Conservation (phyloP, 2,329 filamentous ascomycete genomes). For the Meredithiella fracta region DNA sequence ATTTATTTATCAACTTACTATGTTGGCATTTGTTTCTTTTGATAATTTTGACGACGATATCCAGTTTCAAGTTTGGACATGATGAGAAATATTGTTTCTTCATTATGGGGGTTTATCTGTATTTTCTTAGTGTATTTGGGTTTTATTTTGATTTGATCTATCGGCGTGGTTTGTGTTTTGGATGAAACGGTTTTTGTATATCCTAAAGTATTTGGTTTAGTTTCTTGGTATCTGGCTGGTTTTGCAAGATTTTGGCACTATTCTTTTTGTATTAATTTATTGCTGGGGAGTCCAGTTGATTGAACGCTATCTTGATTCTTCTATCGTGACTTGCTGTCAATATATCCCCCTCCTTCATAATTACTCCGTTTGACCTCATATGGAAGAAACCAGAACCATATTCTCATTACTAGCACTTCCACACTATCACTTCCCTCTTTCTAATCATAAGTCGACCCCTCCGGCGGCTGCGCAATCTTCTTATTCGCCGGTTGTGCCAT, state of each 20-base stretch:
- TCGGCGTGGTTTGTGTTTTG: background rate
- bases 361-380: too few species aligned
- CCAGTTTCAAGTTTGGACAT: background rate
- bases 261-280: slow-evolving; percentile 3
- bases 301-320: background rate
- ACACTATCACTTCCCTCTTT: background rate
- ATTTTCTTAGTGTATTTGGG: background rate
- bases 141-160: background rate
- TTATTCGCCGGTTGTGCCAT: slow-evolving; percentile 88
- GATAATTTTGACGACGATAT: background rate
- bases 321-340: background rate
- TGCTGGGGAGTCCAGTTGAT: background rate
- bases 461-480: slow-evolving; percentile 85
- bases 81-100: background rate
- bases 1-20: too few species aligned
- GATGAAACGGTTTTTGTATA: background rate
- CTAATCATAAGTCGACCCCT: slow-evolving; percentile 44
- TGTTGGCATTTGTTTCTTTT: background rate
- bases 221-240: background rate
- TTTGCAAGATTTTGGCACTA: background rate
- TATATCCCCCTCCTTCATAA: too few species aligned
- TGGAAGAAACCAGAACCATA: background rate
- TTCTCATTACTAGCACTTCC: background rate
- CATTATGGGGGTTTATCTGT: background rate
- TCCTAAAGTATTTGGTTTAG: background rate